A percentile compares a stretch with the other conserved stretches of the same genome.
Evolutionary conservation across 2,329 filamentous ascomycete genomes (phyloP).

Genomic region (Hypoxylon sp.): DNA sequence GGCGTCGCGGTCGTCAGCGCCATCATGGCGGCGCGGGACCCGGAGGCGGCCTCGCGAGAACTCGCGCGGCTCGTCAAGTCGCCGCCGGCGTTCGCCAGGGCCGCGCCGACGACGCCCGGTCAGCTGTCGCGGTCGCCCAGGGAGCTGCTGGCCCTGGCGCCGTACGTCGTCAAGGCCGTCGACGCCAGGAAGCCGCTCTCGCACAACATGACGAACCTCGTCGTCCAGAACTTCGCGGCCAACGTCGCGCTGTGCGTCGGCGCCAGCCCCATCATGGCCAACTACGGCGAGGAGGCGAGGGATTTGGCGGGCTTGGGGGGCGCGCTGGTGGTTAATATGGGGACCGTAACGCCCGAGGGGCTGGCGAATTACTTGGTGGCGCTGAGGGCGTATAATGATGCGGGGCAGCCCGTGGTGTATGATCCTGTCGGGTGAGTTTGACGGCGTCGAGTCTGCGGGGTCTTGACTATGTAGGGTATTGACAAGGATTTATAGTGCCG

Average conservation of each 20-base stretch:
- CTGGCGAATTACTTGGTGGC: slow-evolving; percentile 79
- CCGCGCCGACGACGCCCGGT: slow-evolving; percentile 15
- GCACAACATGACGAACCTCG: slow-evolving; percentile 98
- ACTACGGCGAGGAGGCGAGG: slow-evolving; percentile 81
- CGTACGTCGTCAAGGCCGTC: slow-evolving; percentile 69
- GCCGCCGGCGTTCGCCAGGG: slow-evolving; percentile 49
- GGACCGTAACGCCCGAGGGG: slow-evolving; percentile 83
- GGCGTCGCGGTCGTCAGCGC: slow-evolving; percentile 92
- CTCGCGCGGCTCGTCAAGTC: slow-evolving; percentile 68
- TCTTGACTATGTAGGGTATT: not conserved
- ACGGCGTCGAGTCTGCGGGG: not conserved
- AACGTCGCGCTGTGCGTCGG: slow-evolving; percentile 89
- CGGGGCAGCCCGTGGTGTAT: slow-evolving; percentile 80
- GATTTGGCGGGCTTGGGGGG: slow-evolving; percentile 84
- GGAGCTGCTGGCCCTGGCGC: slow-evolving; percentile 48
- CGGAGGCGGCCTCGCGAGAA: slow-evolving; percentile 69
- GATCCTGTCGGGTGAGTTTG: slow-evolving; percentile 82
- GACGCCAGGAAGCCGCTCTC: slow-evolving; percentile 76
- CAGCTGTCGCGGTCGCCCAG: slow-evolving; percentile 35
- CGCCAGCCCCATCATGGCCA: slow-evolving; percentile 94
- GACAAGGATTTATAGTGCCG: slow-evolving; percentile 63
- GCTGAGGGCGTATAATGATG: slow-evolving; percentile 82
- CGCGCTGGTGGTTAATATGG: slow-evolving; percentile 93
- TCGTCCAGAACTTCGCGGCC: slow-evolving; percentile 94
- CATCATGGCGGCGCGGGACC: slow-evolving; percentile 79